Conservation (phyloP, 2,329 filamentous ascomycete species). For the Pseudocercospora macadamiae region DNA sequence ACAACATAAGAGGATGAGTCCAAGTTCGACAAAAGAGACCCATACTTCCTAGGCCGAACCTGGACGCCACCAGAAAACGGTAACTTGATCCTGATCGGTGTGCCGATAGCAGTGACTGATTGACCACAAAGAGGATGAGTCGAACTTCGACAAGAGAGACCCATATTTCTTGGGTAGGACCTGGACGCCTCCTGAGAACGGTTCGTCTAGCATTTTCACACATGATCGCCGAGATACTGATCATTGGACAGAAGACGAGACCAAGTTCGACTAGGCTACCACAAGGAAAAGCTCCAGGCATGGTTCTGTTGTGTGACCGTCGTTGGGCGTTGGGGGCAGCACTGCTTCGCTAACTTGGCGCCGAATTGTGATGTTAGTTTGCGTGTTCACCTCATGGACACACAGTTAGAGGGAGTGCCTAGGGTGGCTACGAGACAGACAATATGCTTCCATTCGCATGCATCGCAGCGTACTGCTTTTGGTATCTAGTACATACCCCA, state of each 20-base stretch:
- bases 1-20: conserved; percentile 6
- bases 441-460: background rate
- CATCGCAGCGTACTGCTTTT: background rate
- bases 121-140: background rate
- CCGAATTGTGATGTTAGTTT: background rate
- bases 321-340: too few relatives aligned
- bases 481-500: background rate
- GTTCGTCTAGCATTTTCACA: background rate
- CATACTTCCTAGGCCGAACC: background rate
- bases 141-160: conserved; percentile 3
- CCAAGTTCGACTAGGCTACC: background rate
- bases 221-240: background rate
- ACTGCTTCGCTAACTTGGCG: too few relatives aligned
- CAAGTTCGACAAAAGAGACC: background rate
- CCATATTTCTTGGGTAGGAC: conserved; percentile 2
- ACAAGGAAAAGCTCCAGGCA: background rate
- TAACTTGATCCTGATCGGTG: too few relatives aligned
- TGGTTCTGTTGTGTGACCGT: too few relatives aligned
- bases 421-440: background rate
- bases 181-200: conserved; percentile 1
- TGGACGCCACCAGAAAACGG: background rate
- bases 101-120: background rate
- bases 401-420: background rate
- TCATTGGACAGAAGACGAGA: background rate
- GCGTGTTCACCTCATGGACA: background rate